A percentile compares a stretch with the other conserved stretches of the same genome.
phyloP scores from a whole-genome alignment of 73 alveolate species.

The Uronychia setigera region DNA sequence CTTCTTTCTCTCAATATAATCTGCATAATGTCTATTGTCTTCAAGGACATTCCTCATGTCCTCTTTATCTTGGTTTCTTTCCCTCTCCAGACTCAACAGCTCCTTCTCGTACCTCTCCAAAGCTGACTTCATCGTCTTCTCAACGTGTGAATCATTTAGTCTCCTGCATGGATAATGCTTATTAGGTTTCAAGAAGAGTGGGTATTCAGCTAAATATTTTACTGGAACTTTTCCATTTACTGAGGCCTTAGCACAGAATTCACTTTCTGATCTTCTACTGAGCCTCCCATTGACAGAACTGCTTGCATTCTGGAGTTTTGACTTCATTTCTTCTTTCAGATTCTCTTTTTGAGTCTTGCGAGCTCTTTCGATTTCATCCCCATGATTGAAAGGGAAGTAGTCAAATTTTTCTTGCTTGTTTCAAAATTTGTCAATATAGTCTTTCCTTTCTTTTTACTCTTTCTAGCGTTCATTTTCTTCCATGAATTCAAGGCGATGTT shows the following conservation, averaged over 20 bases:
- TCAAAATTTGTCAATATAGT: not conserved
- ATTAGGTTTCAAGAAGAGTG: conserved; percentile 54
- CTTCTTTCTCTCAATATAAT: not conserved
- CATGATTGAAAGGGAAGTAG: conserved; percentile 69
- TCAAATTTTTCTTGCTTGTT: not conserved
- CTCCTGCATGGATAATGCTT: conserved; percentile 50
- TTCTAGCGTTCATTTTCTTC: conserved; percentile 11
- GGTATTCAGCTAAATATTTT: conserved; percentile 36
- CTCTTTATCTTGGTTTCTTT: not conserved
- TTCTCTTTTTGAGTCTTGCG: conserved; percentile 18
- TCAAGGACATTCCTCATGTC: not conserved
- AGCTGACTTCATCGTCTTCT: conserved; percentile 42
- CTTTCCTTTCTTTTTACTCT: conserved; percentile 4
- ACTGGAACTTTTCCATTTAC: not conserved
- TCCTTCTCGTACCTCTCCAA: conserved; percentile 50
- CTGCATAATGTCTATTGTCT: not conserved
- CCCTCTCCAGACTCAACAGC: conserved; percentile 13
- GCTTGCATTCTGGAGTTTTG: not conserved
- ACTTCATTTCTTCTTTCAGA: conserved; percentile 12
- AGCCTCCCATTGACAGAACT: not conserved
- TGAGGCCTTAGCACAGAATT: not conserved
- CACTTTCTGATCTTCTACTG: not conserved
- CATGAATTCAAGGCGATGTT: conserved; percentile 24
- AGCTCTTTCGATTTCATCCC: conserved; percentile 52
- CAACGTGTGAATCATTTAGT: conserved; percentile 44